Base-by-base conservation (phyloP, 2,329 filamentous ascomycete species). In the Xylariaceae sp. region DNA sequence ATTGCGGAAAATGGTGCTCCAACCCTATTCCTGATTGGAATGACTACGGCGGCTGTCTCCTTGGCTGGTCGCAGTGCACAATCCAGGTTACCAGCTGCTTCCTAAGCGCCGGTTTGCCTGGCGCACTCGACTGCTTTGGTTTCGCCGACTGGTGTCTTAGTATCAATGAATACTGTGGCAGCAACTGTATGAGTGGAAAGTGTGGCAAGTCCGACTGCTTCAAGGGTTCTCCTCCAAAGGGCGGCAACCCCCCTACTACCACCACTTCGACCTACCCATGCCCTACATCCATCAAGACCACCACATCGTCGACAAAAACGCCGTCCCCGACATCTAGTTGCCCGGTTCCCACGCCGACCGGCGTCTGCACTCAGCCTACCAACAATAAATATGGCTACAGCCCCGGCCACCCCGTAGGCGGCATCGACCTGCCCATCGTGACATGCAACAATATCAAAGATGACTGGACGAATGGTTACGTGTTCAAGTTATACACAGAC, bases 361-460 rank as follows among this genome's bases (percentile, higher is more conserved):
- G 77, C 60, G 75, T 83, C 63, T 83, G 81, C 75, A 71, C 67
- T 29, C 79, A 83, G 68, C 77, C 81, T n/a, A 68, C 72, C 46
- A 79, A 73, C 71, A 80, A 82, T 61, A 79, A 80, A 66, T 82
- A 80, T 61, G 85, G 84, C 46, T 93, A 92, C 65, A 84, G 82
- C 1, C 85, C 87, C 1, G 82, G 86, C 29, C 85, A 75, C 44
- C 75, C 78, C 2, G 78, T 82, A 13, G 81, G 79, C 42, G 75
- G 72, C 54, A 81, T 84, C 47, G 69, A 72, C 18, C 69, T 83
- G 46, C 81, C 81, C 39, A 68, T 80, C 50, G 74, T 83, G 26
- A 77, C 75, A 20, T 84, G 81, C 73, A 84, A 82, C 68, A 80
- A 83, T 59, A 60, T 77, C 33, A 64, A 71, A 53, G 51, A 56